Conservation (phyloP, 2,329 filamentous ascomycete species). For the Neopestalotiopsis rosae region DNA sequence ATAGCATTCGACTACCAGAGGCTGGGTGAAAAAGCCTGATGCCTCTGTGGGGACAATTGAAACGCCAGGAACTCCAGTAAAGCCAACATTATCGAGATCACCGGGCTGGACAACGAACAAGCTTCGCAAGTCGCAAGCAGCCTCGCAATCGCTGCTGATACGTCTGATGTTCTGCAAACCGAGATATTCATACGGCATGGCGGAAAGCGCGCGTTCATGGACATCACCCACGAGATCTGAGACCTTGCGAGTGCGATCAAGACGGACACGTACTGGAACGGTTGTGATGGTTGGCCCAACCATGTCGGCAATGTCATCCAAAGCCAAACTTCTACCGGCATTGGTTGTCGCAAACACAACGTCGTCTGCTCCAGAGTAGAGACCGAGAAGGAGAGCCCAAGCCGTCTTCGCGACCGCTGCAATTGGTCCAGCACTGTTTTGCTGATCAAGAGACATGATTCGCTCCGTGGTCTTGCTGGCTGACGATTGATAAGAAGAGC, state of each 20-base stretch:
- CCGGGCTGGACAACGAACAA: conserved; percentile 13
- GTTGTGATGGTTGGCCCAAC: conserved; percentile 17
- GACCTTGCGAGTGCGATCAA: not conserved
- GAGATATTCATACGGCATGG: conserved; percentile 3
- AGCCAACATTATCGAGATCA: conserved; percentile 8
- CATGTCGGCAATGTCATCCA: conserved; percentile 15
- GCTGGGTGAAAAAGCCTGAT: conserved; percentile 17
- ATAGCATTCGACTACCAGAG: conserved; percentile 18
- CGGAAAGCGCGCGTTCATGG: not conserved
- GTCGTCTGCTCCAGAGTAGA: conserved; percentile 11
- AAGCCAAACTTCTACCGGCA: conserved; percentile 10
- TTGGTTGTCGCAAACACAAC: conserved; percentile 15
- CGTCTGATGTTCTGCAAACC: conserved; percentile 13
- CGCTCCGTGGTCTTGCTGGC: conserved; percentile 6
- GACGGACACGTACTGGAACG: conserved; percentile 8
- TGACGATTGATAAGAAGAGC: conserved; percentile 5
- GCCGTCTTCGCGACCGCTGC: conserved; percentile 10
- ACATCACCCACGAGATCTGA: not conserved
- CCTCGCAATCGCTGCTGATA: conserved; percentile 5
- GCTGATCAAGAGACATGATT: conserved; percentile 2
- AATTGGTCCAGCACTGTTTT: not conserved
- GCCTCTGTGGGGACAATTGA: conserved; percentile 7
- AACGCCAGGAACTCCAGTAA: conserved; percentile 8
- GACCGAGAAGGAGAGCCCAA: conserved; percentile 8
- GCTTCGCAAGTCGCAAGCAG: conserved; percentile 12